phyloP scores from a whole-genome alignment of 1,139 yeast genomes.

The Kurtzmaniella quercitrusa region DNA sequence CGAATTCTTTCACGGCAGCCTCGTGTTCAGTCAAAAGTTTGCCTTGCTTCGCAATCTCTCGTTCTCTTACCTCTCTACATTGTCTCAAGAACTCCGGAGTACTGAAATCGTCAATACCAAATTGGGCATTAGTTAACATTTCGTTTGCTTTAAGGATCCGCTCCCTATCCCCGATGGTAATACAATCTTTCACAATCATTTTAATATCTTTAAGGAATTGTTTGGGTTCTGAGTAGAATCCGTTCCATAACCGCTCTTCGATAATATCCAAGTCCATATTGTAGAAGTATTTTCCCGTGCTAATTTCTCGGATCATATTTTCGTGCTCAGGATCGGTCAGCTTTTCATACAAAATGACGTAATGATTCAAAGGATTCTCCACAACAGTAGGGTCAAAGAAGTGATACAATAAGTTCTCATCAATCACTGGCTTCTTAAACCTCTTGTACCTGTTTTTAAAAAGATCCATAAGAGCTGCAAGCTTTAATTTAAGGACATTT shows the following conservation, averaged over 20 bases:
- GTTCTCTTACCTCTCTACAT: constrained; percentile 66
- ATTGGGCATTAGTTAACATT: constrained; percentile 94
- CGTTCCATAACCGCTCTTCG: constrained; percentile 96
- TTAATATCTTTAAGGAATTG: constrained; percentile 84
- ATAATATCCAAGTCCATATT: constrained; percentile 93
- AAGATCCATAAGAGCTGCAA: constrained; percentile 85
- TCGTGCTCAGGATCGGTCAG: constrained; percentile 46
- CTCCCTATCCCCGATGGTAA: constrained; percentile 76
- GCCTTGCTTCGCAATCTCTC: constrained; percentile 60
- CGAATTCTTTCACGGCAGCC: constrained; percentile 23
- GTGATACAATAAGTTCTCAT: constrained; percentile 68
- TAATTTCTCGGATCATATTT: constrained; percentile 73
- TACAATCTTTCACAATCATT: constrained; percentile 77
- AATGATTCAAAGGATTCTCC: constrained; percentile 33
- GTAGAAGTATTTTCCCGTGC: constrained; percentile 67
- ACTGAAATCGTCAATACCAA: constrained; percentile 87
- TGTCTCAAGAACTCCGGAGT: constrained; percentile 68
- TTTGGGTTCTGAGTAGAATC: constrained; percentile 87
- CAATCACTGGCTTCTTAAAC: constrained; percentile 86
- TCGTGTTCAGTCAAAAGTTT: constrained; percentile 39
- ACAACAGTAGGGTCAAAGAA: constrained; percentile 61
- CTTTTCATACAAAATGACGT: constrained; percentile 50
- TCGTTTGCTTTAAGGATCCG: constrained; percentile 85
- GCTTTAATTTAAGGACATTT: constrained; percentile 76
- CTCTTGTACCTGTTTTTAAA: constrained; percentile 83